Evolutionary conservation across 495 filamentous ascomycete species (phyloP).

Genomic region (Mytilinidion resinicola): DNA sequence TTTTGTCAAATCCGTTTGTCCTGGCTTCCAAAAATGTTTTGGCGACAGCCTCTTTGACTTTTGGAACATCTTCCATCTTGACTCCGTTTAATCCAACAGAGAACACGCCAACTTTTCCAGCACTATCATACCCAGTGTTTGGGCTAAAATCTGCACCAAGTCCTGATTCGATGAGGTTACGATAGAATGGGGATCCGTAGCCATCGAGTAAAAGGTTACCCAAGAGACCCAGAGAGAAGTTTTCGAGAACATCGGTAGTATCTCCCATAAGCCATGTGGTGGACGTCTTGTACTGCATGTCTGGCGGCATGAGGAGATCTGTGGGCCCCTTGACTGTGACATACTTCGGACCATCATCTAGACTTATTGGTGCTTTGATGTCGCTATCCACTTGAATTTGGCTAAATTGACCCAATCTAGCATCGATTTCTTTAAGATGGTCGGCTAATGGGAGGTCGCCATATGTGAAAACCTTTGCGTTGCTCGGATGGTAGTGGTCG

Average conservation of each 20-base stretch:
- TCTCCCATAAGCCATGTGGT: conserved; percentile 87
- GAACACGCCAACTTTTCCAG: conserved; percentile 70
- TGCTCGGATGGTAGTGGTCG: conserved; percentile 93
- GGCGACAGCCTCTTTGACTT: conserved; percentile 65
- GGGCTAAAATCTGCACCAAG: conserved; percentile 89
- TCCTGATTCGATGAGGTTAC: conserved; percentile 81
- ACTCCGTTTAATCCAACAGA: conserved; percentile 87
- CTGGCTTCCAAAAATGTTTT: conserved; percentile 60
- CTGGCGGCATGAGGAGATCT: conserved; percentile 78
- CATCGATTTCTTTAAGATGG: conserved; percentile 71
- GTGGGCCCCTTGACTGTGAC: conserved; percentile 72
- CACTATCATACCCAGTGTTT: conserved; percentile 83
- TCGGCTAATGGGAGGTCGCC: conserved; percentile 81
- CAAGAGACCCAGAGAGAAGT: conserved; percentile 73
- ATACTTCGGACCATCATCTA: conserved; percentile 57
- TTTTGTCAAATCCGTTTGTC: conserved; percentile 71
- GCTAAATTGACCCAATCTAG: conserved; percentile 63
- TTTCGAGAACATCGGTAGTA: conserved; percentile 72
- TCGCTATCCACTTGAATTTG: conserved; percentile 61
- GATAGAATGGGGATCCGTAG: conserved; percentile 91
- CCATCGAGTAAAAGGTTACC: conserved; percentile 82
- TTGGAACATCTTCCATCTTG: conserved; percentile 65
- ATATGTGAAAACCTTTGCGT: conserved; percentile 91
- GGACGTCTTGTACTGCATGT: conserved; percentile 88
- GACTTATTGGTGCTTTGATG: conserved; percentile 68